A percentile compares a stretch with the other conserved stretches of the same genome.
phyloP scores from a whole-genome alignment of 2,329 filamentous ascomycete species.

The Celoporthe dispersa region DNA sequence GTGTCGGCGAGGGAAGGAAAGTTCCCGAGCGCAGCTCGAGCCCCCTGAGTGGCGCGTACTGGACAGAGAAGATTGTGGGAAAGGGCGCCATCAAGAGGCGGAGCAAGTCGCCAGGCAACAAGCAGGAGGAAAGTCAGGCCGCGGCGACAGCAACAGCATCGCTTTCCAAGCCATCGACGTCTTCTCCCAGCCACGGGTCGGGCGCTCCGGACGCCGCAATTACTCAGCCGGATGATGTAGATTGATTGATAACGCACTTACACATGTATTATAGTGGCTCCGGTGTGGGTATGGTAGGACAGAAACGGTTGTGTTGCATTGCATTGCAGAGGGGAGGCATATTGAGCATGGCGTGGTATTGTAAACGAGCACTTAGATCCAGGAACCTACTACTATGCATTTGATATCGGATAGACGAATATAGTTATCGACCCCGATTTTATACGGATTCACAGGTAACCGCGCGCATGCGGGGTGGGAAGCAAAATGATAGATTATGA shows the following conservation, averaged over 20 bases:
- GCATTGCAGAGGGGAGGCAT: not conserved
- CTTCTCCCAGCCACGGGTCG: not conserved
- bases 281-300: not conserved
- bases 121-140: slow-evolving; percentile 3
- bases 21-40: slow-evolving; percentile 31
- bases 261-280: not conserved
- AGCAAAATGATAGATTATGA: not conserved
- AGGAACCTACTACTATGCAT: not conserved
- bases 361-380: not conserved
- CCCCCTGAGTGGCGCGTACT: slow-evolving; percentile 45
- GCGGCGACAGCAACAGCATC: not conserved
- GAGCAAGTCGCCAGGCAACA: slow-evolving; percentile 20
- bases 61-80: slow-evolving; percentile 56
- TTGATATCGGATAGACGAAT: not conserved
- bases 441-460: not conserved
- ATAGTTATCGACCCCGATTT: not conserved
- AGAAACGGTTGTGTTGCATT: not conserved
- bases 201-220: not conserved
- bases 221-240: slow-evolving; percentile 23
- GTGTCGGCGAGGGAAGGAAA: slow-evolving; percentile 32
- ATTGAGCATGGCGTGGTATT: not conserved
- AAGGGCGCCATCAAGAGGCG: slow-evolving; percentile 33
- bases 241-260: slow-evolving; percentile 14
- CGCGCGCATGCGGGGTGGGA: not conserved
- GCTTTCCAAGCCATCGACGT: not conserved